Percentiles rank a stretch among this genome's conserved stretches.
phyloP scores from a whole-genome alignment of 495 filamentous ascomycete genomes.

The Penicillium chermesinum region DNA sequence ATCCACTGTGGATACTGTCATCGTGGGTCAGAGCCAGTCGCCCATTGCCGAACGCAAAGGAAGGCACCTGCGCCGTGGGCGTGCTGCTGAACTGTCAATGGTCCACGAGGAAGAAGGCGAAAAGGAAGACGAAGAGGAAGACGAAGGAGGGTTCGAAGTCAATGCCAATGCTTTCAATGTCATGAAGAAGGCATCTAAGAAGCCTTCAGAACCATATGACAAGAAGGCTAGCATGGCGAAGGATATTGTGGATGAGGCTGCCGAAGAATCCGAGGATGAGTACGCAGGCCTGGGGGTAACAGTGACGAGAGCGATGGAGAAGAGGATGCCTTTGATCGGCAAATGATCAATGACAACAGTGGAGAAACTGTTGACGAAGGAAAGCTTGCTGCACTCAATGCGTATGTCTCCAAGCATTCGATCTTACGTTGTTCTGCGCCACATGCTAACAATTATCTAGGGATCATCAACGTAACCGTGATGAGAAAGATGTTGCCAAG shows the following conservation, averaged over 20 bases:
- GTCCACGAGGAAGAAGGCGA: too few species aligned
- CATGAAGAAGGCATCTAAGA: slow-evolving; percentile 67
- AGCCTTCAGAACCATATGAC: slow-evolving; percentile 55
- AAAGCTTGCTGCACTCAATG: slow-evolving; percentile 78
- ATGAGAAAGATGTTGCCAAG: slow-evolving; percentile 80
- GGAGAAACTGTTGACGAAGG: slow-evolving; percentile 70
- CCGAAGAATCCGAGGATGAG: slow-evolving; percentile 96
- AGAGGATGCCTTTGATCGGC: slow-evolving; percentile 63
- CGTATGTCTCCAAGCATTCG: slow-evolving; percentile 55
- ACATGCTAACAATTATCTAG: slow-evolving; percentile 23
- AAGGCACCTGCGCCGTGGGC: slow-evolving; percentile 51
- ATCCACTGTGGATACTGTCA: slow-evolving; percentile 67
- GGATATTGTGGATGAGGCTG: slow-evolving; percentile 85
- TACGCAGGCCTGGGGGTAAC: slow-evolving; percentile 91
- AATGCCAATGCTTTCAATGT: slow-evolving; percentile 61
- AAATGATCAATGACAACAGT: slow-evolving; percentile 87
- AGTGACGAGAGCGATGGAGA: slow-evolving; percentile 80
- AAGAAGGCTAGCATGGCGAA: slow-evolving; percentile 85
- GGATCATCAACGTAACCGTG: slow-evolving; percentile 36
- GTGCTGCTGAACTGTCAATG: slow-evolving; percentile 30
- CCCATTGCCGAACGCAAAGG: slow-evolving; percentile 56
- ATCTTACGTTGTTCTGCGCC: neutral
- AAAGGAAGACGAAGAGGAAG: slow-evolving; percentile 30
- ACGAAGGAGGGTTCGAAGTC: slow-evolving; percentile 36
- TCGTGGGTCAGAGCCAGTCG: slow-evolving; percentile 52